Base-by-base conservation (phyloP, 1,139 yeast genomes). In the Chernovozyma sophiae-reginae region DNA sequence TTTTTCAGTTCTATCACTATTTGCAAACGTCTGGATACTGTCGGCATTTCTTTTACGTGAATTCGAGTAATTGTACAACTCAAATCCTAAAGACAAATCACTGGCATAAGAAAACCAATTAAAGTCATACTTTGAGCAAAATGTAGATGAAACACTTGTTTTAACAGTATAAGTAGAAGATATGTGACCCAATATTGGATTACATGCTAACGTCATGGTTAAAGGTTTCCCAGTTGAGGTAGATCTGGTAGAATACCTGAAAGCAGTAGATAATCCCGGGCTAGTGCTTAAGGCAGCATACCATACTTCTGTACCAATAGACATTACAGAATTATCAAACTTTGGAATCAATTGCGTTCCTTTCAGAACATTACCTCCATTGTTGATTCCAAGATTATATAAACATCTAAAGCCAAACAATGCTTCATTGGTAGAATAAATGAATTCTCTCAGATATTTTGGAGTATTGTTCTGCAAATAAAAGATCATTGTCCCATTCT, bases 21-120 rank as follows among this genome's bases (percentile, higher is more conserved):
- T 25, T 25, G n/a, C n/a, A 12, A 5, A 25, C 5, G 7, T 25
- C n/a, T 25, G 23, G 11, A 7, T 26, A 12, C 6, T 26, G 6
- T 6, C 8, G 18, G 6, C 10, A 6, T 6, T 26, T 26, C 11
- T 6, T 26, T 26, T 26, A 20, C 8, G 23, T 6, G 37, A 34
- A 22, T 59, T 54, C 33, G 64, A 47, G 43, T 55, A 68, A 39
- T 60, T 77, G 81, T 92, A 87, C 20, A 92, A 56, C 53, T 92
- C 97, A 50, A 86, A 80, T 2, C 98, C 98, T 25, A 94, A 59
- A 0, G 94, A 80, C 39, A 92, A 61, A 52, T 92, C 87, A 38
- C 96, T 86, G 42, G 86, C 86, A 51, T 92, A 90, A 0, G 97
- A 90, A 55, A 86, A 92, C 37, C 87, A 67, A 53, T 94, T 94